Evolutionary conservation across 371 early-diverging fungal species (phyloP), one percentile per base, ranked within the genome.

Genomic region (Actinomortierella ambigua): DNA sequence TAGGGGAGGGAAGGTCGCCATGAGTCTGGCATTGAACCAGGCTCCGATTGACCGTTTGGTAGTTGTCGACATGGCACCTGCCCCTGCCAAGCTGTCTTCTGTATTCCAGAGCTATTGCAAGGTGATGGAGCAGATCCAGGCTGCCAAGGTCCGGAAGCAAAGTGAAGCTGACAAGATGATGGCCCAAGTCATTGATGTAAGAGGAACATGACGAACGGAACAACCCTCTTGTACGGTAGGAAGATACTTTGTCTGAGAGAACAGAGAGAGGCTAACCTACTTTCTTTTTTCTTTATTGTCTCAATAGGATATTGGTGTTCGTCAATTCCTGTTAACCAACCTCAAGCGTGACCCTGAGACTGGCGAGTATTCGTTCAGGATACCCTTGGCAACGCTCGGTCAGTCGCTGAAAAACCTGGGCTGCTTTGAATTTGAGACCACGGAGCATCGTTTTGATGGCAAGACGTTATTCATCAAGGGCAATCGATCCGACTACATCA

Each of bases 241-340:
- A 8, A 28, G 8, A 17, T 54, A 29, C 47, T 34, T 40, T 40
- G 24, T 23, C 56, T 63, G 17, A n/a, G n/a, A n/a, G n/a, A n/a
- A n/a, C n/a, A n/a, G n/a, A n/a, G n/a, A n/a, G n/a, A n/a, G n/a
- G n/a, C n/a, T n/a, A n/a, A n/a, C 28, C 23, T 1, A 7, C n/a
- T 55, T 22, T 22, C 18, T 57, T 46, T 18, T 11, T 55, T 23
- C 23, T 11, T 24, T 13, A n/a, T 6, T 29, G 24, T 24, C 4
- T 13, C 13, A 39, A 29, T 59, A 85, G 70, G 87, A 92, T 54
- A 17, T 87, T 0, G 69, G 82, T 4, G 77, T 95, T 2, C 87
- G 97, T 0, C 93, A 92, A 75, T 97, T 97, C 68, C 65, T 97
- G 59, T 78, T 97, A 54, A 97, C 97, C 13, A 97, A 97, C 66